Percentiles rank a stretch among this genome's conserved stretches.
Evolutionary conservation across 2,329 filamentous ascomycete genomes (phyloP).

Genomic region (Cladorrhinum sp.): DNA sequence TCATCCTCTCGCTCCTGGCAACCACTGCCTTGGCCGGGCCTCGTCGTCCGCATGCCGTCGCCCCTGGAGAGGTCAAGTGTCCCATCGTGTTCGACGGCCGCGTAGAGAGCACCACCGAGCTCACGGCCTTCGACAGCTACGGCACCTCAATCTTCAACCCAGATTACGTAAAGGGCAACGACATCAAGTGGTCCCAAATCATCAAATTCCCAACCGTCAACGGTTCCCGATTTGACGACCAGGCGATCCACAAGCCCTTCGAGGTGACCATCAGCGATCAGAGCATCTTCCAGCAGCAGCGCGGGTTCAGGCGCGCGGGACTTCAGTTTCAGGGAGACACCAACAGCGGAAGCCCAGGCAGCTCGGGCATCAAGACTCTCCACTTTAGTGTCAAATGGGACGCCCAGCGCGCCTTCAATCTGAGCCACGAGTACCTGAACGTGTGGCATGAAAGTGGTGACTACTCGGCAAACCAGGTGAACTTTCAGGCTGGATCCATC

Average conservation of each 20-base stretch:
- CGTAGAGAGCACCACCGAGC: constrained; percentile 27
- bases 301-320: constrained; percentile 45
- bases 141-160: constrained; percentile 35
- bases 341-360: constrained; percentile 39
- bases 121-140: constrained; percentile 33
- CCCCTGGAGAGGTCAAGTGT: constrained; percentile 28
- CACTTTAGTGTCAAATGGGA: constrained; percentile 38
- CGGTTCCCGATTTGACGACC: constrained; percentile 38
- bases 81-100: constrained; percentile 39
- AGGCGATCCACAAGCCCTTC: constrained; percentile 35
- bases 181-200: constrained; percentile 38
- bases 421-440: constrained; percentile 38
- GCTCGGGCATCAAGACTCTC: constrained; percentile 35
- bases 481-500: constrained; percentile 37
- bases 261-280: constrained; percentile 45
- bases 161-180: constrained; percentile 37
- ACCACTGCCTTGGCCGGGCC: constrained; percentile 11
- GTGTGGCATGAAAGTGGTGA: constrained; percentile 39
- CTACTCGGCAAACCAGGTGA: constrained; percentile 39
- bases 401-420: constrained; percentile 33
- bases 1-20: constrained; percentile 22
- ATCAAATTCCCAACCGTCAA: constrained; percentile 32
- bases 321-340: constrained; percentile 42
- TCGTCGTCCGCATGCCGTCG: constrained; percentile 9
- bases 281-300: constrained; percentile 45